Percentiles rank a stretch among this genome's conserved stretches.
Conservation (phyloP, 2,329 filamentous ascomycete genomes). For the Colletotrichum sp. region DNA sequence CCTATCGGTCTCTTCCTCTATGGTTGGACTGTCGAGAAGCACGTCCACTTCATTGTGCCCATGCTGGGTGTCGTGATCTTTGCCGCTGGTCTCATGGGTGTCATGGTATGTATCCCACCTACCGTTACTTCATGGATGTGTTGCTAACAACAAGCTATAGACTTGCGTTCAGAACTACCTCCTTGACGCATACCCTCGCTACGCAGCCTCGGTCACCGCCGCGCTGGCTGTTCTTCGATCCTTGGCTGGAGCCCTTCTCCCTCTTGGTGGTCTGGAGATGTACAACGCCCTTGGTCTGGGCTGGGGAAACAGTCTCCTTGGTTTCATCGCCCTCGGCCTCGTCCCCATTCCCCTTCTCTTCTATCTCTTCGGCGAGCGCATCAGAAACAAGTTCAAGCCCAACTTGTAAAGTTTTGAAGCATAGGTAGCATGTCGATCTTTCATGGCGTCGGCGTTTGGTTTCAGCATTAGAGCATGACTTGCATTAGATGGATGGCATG, state of each 20-base stretch:
- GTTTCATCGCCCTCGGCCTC: slow-evolving; percentile 40
- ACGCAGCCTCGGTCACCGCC: slow-evolving; percentile 44
- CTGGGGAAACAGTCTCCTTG: slow-evolving; percentile 49
- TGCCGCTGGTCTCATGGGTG: slow-evolving; percentile 40
- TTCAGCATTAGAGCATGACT: background rate
- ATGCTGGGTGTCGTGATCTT: slow-evolving; percentile 52
- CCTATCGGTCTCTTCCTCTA: slow-evolving; percentile 62
- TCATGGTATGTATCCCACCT: slow-evolving; percentile 27
- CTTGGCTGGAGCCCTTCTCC: slow-evolving; percentile 41
- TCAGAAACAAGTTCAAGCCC: slow-evolving; percentile 30
- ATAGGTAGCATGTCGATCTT: background rate
- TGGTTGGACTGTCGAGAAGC: slow-evolving; percentile 61
- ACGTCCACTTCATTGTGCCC: slow-evolving; percentile 59
- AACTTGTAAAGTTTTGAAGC: background rate
- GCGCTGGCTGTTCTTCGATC: slow-evolving; percentile 42
- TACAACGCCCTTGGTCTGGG: slow-evolving; percentile 42
- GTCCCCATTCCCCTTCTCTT: slow-evolving; percentile 43
- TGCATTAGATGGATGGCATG: background rate
- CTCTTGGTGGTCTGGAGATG: slow-evolving; percentile 42
- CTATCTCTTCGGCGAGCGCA: slow-evolving; percentile 39
- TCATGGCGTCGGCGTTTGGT: background rate
- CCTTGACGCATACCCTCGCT: slow-evolving; percentile 54
- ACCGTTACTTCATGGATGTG: background rate
- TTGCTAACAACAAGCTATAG: background rate
- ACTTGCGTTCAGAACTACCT: slow-evolving; percentile 65